Evolutionary conservation across 2,329 filamentous ascomycete genomes (phyloP).

Genomic region (Diaporthe vexans): DNA sequence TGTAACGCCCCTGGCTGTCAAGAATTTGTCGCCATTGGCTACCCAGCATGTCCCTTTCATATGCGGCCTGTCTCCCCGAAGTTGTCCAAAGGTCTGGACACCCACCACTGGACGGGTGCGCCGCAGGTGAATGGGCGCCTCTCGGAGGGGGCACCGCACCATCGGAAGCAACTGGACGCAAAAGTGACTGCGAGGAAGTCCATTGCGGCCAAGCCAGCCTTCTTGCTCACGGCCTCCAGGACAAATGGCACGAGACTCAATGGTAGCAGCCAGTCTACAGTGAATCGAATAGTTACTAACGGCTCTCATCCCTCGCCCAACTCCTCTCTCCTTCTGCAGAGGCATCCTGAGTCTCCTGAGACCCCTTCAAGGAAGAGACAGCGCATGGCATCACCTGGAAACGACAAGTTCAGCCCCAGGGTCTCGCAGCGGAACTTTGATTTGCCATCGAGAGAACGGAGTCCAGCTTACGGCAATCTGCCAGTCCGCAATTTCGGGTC

Average conservation of each 20-base stretch:
- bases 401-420: constrained; percentile 20
- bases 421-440: constrained; percentile 28
- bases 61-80: constrained; percentile 31
- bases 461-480: not conserved
- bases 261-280: constrained; percentile 3
- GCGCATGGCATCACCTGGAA: constrained; percentile 31
- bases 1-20: constrained; percentile 38
- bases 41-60: constrained; percentile 36
- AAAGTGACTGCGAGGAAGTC: constrained; percentile 41
- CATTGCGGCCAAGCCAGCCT: constrained; percentile 27
- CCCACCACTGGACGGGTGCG: not conserved
- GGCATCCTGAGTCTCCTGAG: constrained; percentile 19
- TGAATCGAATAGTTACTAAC: constrained; percentile 21
- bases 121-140: constrained; percentile 21
- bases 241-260: constrained; percentile 8
- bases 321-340: constrained; percentile 9
- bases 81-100: constrained; percentile 12
- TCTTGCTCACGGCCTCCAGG: constrained; percentile 22
- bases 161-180: constrained; percentile 37
- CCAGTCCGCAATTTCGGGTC: constrained; percentile 7
- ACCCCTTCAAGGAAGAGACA: constrained; percentile 38
- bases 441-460: constrained; percentile 15
- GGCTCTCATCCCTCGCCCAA: constrained; percentile 18
- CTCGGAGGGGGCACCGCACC: not conserved
- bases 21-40: constrained; percentile 15